Evolutionary conservation across 805 yeast species (phyloP).

Genomic region (Starmerella floris): DNA sequence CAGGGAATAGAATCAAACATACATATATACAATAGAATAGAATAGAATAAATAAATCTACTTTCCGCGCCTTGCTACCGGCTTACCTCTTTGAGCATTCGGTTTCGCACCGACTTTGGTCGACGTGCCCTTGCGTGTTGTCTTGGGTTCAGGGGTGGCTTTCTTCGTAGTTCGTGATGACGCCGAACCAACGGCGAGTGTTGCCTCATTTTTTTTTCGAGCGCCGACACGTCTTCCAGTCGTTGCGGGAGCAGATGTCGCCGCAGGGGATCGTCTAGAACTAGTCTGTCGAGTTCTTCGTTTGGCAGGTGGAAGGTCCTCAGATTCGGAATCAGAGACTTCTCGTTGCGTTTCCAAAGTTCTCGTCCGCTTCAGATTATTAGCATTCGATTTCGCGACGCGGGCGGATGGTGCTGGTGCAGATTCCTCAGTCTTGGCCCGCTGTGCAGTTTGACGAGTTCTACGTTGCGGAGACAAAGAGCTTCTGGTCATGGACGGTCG

Average conservation of each 20-base stretch:
- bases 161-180: neutral
- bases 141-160: neutral
- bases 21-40: too few species aligned
- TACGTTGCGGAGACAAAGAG: conserved; percentile 4
- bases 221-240: neutral
- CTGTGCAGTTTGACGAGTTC: neutral
- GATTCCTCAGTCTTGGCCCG: neutral
- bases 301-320: conserved; percentile 1
- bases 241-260: neutral
- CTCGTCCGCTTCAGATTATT: neutral
- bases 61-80: neutral
- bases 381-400: neutral
- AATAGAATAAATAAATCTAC: neutral
- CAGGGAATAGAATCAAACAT: neutral
- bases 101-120: too few species aligned
- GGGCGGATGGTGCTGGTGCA: too few species aligned
- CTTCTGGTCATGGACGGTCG: conserved; percentile 10
- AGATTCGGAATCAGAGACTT: conserved; percentile 5
- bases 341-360: neutral
- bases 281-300: neutral
- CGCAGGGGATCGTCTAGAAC: neutral
- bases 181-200: neutral
- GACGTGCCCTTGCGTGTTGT: neutral
- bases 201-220: neutral
- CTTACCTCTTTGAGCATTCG: too few species aligned